Evolutionary conservation across 78 protist species (phyloP), one percentile per base, ranked within the genome.

Genomic region (slime mould (Dictyostelium discoideum)): DNA sequence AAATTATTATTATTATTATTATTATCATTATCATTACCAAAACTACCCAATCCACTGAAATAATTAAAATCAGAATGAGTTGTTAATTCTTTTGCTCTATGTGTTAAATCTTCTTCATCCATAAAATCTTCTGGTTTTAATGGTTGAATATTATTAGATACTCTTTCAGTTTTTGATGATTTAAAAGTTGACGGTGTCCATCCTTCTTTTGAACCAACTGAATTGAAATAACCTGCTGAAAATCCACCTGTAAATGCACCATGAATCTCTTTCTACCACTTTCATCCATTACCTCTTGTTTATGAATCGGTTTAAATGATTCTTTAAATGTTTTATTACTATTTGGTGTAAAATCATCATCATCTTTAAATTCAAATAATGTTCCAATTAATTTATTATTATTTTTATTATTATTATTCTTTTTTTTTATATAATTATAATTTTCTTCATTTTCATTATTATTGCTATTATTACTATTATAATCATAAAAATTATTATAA

Each of bases 191-290:
- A 20, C 7, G 99, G 98, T 32, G 97, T 90, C 87, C 96, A 98
- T 2, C 99, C 99, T 79, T 99, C 99, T 72, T 86, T 89, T 11
- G 98, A 92, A 7, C 99, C 99, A 3, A 98, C 99, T 0, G 99
- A 96, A 94, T 98, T 98, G 85, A 72, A 99, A 77, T 97, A 99
- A 6, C 99, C 99, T 7, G 99, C 99, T 8, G 99, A 97, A 37
- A 95, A 99, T 2, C 99, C 99, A 40, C 99, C 99, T 8, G 99
- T 99, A 85, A 99, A 99, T 3, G 99, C 99, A 10, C 99, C 99
- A 74, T 99, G 99, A 80, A 98, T 42, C 99, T 60, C 18, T 92
- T 81, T 32, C 98, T 84, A 7, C 99, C 99, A 24, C 82, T 82
- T 72, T 84, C 97, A 76, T 98, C 99, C 2, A 3, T 29, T 32